phyloP scores from a whole-genome alignment of 2,329 filamentous ascomycete species.

The Rutstroemia sp. region DNA sequence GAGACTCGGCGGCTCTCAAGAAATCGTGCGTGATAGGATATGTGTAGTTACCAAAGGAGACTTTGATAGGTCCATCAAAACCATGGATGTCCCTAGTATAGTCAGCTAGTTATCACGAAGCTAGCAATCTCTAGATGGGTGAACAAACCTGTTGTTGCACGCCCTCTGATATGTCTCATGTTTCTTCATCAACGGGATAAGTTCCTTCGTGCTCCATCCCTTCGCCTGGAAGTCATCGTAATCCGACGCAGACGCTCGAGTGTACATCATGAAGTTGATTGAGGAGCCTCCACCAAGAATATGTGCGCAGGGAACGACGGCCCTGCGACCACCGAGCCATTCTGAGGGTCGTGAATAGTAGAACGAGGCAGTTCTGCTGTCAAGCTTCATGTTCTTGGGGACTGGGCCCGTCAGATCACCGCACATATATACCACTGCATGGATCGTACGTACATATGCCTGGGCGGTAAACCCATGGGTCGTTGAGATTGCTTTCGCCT shows the following conservation, averaged over 20 bases:
- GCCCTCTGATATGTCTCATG: constrained; percentile 47
- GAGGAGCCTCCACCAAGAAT: constrained; percentile 57
- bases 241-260: constrained; percentile 37
- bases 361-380: constrained; percentile 56
- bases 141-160: constrained; percentile 46
- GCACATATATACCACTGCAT: constrained; percentile 33
- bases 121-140: neutral
- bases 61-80: constrained; percentile 61
- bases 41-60: constrained; percentile 57
- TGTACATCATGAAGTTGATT: constrained; percentile 52
- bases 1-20: constrained; percentile 62
- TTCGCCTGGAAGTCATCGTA: constrained; percentile 47
- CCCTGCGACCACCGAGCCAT: constrained; percentile 55
- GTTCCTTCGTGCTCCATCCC: constrained; percentile 45
- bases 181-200: constrained; percentile 49
- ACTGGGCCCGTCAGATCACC: constrained; percentile 15
- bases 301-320: constrained; percentile 36
- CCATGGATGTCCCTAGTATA: constrained; percentile 56
- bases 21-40: constrained; percentile 81
- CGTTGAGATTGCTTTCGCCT: constrained; percentile 45
- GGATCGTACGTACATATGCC: constrained; percentile 41
- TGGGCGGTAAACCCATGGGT: constrained; percentile 43
- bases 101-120: constrained; percentile 1
- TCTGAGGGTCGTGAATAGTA: constrained; percentile 53
- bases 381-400: constrained; percentile 28